phyloP scores from a whole-genome alignment of 2,329 filamentous ascomycete genomes.

The Exophiala sp. region DNA sequence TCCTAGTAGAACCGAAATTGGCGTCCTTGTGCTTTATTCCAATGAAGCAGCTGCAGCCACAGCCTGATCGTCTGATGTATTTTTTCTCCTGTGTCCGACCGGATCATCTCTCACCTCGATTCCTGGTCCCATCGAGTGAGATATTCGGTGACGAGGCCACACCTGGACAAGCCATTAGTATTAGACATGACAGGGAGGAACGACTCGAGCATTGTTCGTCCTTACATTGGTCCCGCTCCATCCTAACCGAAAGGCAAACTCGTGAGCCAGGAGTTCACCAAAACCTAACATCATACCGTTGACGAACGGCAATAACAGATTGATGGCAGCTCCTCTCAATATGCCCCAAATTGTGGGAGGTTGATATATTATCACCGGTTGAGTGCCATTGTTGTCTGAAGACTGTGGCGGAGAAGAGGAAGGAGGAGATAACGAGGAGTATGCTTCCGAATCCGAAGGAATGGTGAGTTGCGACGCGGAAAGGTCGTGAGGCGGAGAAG shows the following conservation, averaged over 20 bases:
- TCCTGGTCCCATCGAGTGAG: slow-evolving; percentile 67
- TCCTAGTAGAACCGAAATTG: slow-evolving; percentile 12
- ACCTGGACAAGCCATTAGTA: slow-evolving; percentile 20
- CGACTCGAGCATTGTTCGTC: background rate
- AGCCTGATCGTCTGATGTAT: slow-evolving; percentile 42
- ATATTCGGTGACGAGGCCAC: slow-evolving; percentile 23
- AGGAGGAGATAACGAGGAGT: slow-evolving; percentile 37
- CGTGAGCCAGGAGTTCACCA: slow-evolving; percentile 92
- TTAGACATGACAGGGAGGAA: background rate
- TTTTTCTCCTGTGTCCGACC: slow-evolving; percentile 47
- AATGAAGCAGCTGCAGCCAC: slow-evolving; percentile 62
- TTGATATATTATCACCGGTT: slow-evolving; percentile 75
- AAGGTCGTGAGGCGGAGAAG: slow-evolving; percentile 28
- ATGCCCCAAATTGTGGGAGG: slow-evolving; percentile 84
- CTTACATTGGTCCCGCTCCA: slow-evolving; percentile 89
- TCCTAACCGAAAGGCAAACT: slow-evolving; percentile 84
- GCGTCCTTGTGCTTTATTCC: slow-evolving; percentile 48
- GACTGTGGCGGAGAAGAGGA: slow-evolving; percentile 37
- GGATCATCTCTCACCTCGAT: slow-evolving; percentile 70
- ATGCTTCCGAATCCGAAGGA: slow-evolving; percentile 46
- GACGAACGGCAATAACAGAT: slow-evolving; percentile 88
- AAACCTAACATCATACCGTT: slow-evolving; percentile 99
- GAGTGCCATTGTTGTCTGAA: slow-evolving; percentile 33
- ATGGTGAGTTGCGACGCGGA: slow-evolving; percentile 34
- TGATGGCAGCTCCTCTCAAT: slow-evolving; percentile 84